Conservation (phyloP, 1,139 yeast genomes). For the Candida tetrigidarum region DNA sequence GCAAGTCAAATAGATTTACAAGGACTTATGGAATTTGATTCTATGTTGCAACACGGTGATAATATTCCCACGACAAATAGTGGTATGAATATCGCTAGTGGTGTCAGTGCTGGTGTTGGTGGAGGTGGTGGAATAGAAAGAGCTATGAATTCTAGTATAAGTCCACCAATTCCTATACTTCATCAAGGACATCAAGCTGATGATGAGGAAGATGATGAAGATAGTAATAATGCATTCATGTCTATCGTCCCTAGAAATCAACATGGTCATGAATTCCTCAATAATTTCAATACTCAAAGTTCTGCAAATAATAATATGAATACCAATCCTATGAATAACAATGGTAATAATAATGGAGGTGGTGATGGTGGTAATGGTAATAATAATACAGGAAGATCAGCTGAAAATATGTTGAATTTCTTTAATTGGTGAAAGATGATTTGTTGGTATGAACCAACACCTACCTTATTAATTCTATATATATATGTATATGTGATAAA, state of each 20-base stretch:
- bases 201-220: slow-evolving; percentile 16
- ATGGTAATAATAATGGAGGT: slow-evolving; percentile 28
- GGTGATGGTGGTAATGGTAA: slow-evolving; percentile 17
- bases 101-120: not conserved
- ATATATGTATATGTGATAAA: too few relatives aligned
- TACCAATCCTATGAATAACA: slow-evolving; percentile 18
- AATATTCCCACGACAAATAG: not conserved
- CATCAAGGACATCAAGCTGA: slow-evolving; percentile 15
- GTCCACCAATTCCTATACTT: not conserved
- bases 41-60: not conserved
- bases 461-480: too few relatives aligned
- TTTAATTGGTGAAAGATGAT: slow-evolving; percentile 1
- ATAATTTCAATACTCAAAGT: not conserved
- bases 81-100: not conserved
- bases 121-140: too few relatives aligned
- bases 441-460: too few relatives aligned
- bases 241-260: slow-evolving; percentile 21
- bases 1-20: slow-evolving; percentile 16
- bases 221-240: slow-evolving; percentile 14
- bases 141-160: not conserved
- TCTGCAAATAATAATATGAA: slow-evolving; percentile 17
- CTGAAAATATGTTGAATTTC: not conserved
- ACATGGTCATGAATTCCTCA: slow-evolving; percentile 21
- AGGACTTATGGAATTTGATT: slow-evolving; percentile 16
- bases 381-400: not conserved